A percentile compares a stretch with the other conserved stretches of the same genome.
phyloP scores from a whole-genome alignment of 768 basidiomycete species.

The Lenzites betulinus region DNA sequence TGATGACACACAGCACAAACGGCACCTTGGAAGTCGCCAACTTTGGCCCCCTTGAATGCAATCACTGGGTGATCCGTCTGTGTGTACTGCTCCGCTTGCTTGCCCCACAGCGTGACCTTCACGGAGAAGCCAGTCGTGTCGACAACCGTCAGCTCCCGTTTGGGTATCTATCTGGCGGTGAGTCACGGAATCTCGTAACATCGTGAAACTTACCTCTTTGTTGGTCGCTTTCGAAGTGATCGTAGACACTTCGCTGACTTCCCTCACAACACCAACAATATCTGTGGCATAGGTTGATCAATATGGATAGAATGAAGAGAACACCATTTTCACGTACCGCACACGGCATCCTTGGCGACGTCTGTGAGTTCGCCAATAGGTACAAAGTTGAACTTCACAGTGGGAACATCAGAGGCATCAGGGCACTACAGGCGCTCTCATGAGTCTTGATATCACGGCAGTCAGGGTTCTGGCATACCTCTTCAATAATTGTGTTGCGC shows the following conservation, averaged over 20 bases:
- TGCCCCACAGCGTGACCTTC: constrained; percentile 93
- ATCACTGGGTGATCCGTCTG: constrained; percentile 66
- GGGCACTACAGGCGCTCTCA: constrained; percentile 56
- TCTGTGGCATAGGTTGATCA: constrained; percentile 48
- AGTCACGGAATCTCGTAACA: constrained; percentile 4
- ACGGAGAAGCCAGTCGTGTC: constrained; percentile 80
- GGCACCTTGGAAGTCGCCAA: constrained; percentile 86
- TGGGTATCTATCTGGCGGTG: constrained; percentile 58
- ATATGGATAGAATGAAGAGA: neutral
- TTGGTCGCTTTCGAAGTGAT: constrained; percentile 76
- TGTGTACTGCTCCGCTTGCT: constrained; percentile 84
- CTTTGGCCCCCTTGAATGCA: constrained; percentile 92
- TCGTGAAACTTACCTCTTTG: constrained; percentile 47
- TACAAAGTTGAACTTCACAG: constrained; percentile 83
- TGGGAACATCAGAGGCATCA: constrained; percentile 75
- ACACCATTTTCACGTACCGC: neutral
- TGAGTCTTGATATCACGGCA: constrained; percentile 1
- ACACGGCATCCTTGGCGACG: constrained; percentile 25
- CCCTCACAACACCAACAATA: constrained; percentile 85
- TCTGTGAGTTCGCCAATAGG: constrained; percentile 61
- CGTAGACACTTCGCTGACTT: constrained; percentile 64
- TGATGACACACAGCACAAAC: constrained; percentile 1
- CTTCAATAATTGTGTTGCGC: constrained; percentile 79
- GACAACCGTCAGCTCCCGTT: constrained; percentile 88
- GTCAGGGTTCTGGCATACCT: constrained; percentile 45